Conservation (phyloP, 306 rosid species). For the Cucurbita argyrosperma region DNA sequence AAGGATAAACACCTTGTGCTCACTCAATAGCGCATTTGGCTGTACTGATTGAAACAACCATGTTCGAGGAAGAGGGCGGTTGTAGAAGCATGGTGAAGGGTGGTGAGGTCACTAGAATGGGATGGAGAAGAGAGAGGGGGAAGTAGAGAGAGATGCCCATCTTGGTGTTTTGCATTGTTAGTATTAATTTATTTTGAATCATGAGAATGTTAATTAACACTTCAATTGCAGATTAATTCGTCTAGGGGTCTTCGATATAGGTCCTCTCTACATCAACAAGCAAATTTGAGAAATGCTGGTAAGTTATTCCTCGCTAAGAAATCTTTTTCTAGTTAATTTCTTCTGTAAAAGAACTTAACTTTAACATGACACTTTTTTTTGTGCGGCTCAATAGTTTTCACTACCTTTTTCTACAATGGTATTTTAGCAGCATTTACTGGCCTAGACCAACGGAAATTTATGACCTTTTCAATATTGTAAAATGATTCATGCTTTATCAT, state of each 20-base stretch:
- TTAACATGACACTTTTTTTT: neutral
- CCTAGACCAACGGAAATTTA: neutral
- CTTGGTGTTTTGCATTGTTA: neutral
- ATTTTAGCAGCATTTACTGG: neutral
- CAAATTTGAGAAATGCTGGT: neutral
- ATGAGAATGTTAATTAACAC: neutral
- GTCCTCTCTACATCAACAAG: neutral
- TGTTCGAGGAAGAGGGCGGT: neutral
- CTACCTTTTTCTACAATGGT: neutral
- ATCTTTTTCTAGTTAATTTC: neutral
- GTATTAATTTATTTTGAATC: neutral
- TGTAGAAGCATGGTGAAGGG: neutral
- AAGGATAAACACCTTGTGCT: neutral
- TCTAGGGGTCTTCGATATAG: neutral
- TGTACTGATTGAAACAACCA: neutral
- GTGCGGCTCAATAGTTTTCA: neutral
- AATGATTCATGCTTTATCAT: neutral
- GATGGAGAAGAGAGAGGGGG: neutral
- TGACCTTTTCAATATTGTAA: neutral
- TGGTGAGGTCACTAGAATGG: neutral
- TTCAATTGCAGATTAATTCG: slow-evolving; percentile 1
- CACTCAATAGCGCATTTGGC: neutral
- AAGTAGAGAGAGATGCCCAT: neutral
- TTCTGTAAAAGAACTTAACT: neutral
- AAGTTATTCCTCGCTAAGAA: neutral